Evolutionary conservation across 768 basidiomycete species (phyloP), one percentile per base, ranked within the genome.

Genomic region (Lentinula lateritia): DNA sequence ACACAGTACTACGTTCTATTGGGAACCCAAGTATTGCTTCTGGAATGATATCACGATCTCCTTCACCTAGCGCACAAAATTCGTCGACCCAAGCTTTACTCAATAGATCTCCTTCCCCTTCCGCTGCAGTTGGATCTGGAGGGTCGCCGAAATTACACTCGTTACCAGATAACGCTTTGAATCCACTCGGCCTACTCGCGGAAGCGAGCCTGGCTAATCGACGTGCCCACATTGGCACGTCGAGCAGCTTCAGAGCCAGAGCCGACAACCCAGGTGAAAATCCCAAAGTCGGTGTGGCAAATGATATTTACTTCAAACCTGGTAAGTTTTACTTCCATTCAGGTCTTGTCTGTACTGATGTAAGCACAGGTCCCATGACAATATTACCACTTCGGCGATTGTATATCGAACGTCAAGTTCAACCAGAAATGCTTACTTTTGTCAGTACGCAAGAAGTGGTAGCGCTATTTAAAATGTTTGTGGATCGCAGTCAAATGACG

Each of bases 371-470:
- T 28, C 93, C 93, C 0, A 93, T 95, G 85, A 91, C 90, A 5
- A 92, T 93, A 50, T 71, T 95, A 46, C 93, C 93, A 0, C 80
- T 95, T 46, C 84, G 92, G 35, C 79, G 91, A 56, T 72, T 94
- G 62, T 91, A 86, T 71, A 95, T 95, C 57, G 92, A 95, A 73
- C 84, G 92, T 23, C 90, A 95, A 71, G 76, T 95, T 35, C 93
- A 95, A 67, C 95, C 95, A 0, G 95, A 97, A 68, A 95, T 97
- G 86, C 78, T 98, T 43, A 92, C 80, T 65, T 95, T 96, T 65
- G 89, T 93, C 2, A 78, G 79, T 60, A 90, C 90, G 0, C 92
- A 96, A 28, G 93, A 98, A 69, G 95, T 98, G 43, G 86, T 94
- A 18, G 89, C 87, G 4, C 76, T 98, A 60, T 98, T 98, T 75